Base-by-base conservation (phyloP, 1,139 yeast genomes). In the Nematodospora anomalae region DNA sequence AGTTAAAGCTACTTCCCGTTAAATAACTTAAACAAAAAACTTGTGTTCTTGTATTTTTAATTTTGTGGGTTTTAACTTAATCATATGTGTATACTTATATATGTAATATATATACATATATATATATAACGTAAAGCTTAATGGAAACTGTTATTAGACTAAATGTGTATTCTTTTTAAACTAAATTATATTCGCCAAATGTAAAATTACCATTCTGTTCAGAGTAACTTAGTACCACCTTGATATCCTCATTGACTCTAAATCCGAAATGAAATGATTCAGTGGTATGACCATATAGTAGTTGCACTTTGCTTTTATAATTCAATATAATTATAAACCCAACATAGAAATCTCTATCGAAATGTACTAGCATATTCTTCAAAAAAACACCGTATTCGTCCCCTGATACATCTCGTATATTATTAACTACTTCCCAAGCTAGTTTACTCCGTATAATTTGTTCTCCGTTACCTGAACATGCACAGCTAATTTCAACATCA, bases 1-100 rank as follows among this genome's bases (percentile, higher is more conserved):
- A 79, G 96, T 88, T 63, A 86, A 83, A 64, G 95, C 96, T 63
- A 83, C 96, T 69, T 86, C 95, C 74, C 96, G 96, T 84, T 88
- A 87, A 83, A 45, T 36, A 15, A 18, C 4, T 24, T 15, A 16
- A 21, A 42, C 45, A 43, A n/a, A n/a, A n/a, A n/a, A 43, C 38
- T 43, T 44, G 45, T 14, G 10, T 28, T 28, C n/a, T 20, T 51
- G 47, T 53, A 50, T 34, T 46, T 52, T 52, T 22, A 12, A 9
- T 12, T 12, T 4, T 18, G 45, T 47, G 46, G 43, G 43, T 43
- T 33, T 35, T 13, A 14, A 29, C 12, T 14, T 29, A 4, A 9
- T 6, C n/a, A 21, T 9, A 13, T 29, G 32, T 14, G 10, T 9
- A 11, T 13, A 13, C n/a, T 4, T 27, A 5, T 29, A 16, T 29